phyloP scores from a whole-genome alignment of 352 stramenopile genomes.

The Pythium oligandrum region DNA sequence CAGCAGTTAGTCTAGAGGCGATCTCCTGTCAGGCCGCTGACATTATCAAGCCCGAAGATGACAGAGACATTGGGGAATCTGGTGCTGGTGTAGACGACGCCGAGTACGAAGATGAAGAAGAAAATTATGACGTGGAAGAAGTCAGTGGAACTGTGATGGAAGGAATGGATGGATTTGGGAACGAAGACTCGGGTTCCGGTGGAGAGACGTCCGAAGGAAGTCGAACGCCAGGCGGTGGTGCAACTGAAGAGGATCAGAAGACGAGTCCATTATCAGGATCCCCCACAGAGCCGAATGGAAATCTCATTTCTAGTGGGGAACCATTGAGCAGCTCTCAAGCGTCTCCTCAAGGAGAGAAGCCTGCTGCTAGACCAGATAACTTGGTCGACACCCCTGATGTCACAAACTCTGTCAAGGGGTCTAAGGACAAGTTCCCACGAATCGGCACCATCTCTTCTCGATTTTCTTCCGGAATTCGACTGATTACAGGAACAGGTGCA shows the following conservation, averaged over 20 bases:
- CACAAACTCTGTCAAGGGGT: slow-evolving; percentile 52
- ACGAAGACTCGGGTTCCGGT: slow-evolving; percentile 20
- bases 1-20: no score
- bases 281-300: no score
- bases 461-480: slow-evolving; percentile 62
- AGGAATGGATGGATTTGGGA: slow-evolving; percentile 12
- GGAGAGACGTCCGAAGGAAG: slow-evolving; percentile 3
- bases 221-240: no score
- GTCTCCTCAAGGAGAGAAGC: not conserved
- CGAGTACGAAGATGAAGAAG: slow-evolving; percentile 40
- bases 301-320: no score
- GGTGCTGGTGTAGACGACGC: slow-evolving; percentile 19
- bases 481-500: slow-evolving; percentile 21
- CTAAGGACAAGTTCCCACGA: slow-evolving; percentile 44
- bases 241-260: no score
- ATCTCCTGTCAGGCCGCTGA: slow-evolving; percentile 3
- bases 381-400: slow-evolving; percentile 21
- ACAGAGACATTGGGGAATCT: not conserved
- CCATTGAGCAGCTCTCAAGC: no score
- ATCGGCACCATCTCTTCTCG: slow-evolving; percentile 72
- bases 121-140: slow-evolving; percentile 28
- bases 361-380: slow-evolving; percentile 6
- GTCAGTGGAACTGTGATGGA: slow-evolving; percentile 17
- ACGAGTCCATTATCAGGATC: no score
- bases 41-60: slow-evolving; percentile 24